phyloP scores from a whole-genome alignment of 2,329 filamentous ascomycete genomes.

The Trichoderma guizhouense region DNA sequence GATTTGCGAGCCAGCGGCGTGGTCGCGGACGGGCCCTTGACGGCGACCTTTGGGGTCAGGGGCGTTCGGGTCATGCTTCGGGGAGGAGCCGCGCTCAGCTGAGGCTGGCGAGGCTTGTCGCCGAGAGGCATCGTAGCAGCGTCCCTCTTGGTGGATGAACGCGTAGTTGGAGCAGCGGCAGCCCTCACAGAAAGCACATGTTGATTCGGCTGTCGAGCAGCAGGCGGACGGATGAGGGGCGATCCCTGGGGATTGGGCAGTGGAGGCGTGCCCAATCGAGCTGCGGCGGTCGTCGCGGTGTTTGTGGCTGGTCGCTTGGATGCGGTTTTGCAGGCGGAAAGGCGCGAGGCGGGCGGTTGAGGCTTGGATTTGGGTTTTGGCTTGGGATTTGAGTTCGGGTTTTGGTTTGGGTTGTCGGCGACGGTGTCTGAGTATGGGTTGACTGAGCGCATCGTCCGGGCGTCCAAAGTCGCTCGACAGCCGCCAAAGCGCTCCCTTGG shows the following conservation, averaged over 20 bases:
- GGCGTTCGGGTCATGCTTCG: conserved; percentile 50
- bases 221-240: conserved; percentile 19
- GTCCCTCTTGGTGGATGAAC: conserved; percentile 26
- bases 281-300: neutral
- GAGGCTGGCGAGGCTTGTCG: conserved; percentile 63
- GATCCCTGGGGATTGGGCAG: conserved; percentile 2
- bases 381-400: neutral
- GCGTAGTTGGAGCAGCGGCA: conserved; percentile 18
- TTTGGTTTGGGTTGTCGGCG: neutral
- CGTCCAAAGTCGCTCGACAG: neutral
- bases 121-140: conserved; percentile 42
- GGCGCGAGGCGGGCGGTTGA: conserved; percentile 3
- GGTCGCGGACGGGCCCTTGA: conserved; percentile 37
- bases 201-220: conserved; percentile 27
- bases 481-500: neutral
- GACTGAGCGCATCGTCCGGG: conserved; percentile 18
- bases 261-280: conserved; percentile 1
- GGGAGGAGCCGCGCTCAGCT: conserved; percentile 60
- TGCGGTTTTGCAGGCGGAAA: conserved; percentile 1
- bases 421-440: conserved; percentile 17
- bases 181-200: conserved; percentile 23
- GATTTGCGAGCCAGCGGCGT: conserved; percentile 43
- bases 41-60: conserved; percentile 55
- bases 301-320: neutral
- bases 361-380: neutral